Percentiles rank a stretch among this genome's conserved stretches.
Conservation (phyloP, 495 filamentous ascomycete species). For the Aspergillus indologenus region DNA sequence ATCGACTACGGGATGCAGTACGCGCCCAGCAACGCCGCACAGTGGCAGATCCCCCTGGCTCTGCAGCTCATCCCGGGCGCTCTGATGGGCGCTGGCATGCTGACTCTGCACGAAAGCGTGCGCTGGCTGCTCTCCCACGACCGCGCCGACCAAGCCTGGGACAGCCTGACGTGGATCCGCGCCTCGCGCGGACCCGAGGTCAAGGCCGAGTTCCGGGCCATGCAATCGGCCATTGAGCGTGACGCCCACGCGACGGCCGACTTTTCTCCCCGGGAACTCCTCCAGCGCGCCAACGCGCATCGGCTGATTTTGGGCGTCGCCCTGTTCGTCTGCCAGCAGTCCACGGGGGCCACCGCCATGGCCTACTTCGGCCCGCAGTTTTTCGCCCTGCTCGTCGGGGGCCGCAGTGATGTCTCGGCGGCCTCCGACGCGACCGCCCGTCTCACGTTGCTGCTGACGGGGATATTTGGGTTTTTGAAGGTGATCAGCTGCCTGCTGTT, state of each 20-base stretch:
- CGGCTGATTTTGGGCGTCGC: constrained; percentile 39
- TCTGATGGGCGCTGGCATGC: constrained; percentile 50
- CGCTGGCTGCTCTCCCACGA: constrained; percentile 50
- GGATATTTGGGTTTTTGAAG: constrained; percentile 52
- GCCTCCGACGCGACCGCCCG: constrained; percentile 1
- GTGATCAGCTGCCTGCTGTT: constrained; percentile 48
- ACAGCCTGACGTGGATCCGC: constrained; percentile 50
- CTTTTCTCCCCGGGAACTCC: constrained; percentile 40
- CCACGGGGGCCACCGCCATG: constrained; percentile 52
- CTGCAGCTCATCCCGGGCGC: constrained; percentile 50
- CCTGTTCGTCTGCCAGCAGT: constrained; percentile 47
- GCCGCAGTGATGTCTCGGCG: constrained; percentile 19
- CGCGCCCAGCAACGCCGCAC: constrained; percentile 48
- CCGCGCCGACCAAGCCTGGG: constrained; percentile 39
- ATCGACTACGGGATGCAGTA: constrained; percentile 55
- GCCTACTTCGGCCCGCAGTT: constrained; percentile 54
- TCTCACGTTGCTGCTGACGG: constrained; percentile 40
- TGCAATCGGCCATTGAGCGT: constrained; percentile 41
- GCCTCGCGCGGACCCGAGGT: constrained; percentile 33
- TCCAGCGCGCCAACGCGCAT: constrained; percentile 41
- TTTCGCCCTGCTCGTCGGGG: constrained; percentile 52
- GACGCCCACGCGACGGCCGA: constrained; percentile 42
- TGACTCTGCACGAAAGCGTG: constrained; percentile 47
- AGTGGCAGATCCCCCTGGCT: constrained; percentile 55
- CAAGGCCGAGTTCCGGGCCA: constrained; percentile 44